Base-by-base conservation (phyloP, 495 filamentous ascomycete species). In the Bombardia bombarda region DNA sequence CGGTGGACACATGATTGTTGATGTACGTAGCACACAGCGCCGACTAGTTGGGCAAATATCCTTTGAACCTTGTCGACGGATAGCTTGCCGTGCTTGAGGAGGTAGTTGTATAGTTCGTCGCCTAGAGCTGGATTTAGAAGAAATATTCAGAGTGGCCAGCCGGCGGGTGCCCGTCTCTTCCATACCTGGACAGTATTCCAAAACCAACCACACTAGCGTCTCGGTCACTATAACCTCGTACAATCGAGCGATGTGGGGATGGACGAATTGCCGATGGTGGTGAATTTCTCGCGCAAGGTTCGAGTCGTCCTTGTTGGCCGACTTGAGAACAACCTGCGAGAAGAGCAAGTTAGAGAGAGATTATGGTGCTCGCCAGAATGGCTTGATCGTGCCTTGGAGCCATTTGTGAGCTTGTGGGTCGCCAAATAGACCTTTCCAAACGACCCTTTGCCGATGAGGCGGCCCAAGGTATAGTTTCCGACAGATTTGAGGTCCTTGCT, bases 211-310 rank as follows among this genome's bases (percentile, higher is more conserved):
- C 22, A 98, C 92, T 58, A 97, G 61, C 9, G 69, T 80, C 63
- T 98, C 92, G 7, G 92, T 98, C 25, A 97, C 89, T 43, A 97
- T 90, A 38, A 98, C 90, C 66, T 98, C 92, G 69, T 98, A 97
- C 10, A 98, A 70, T 9, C 92, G 78, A 19, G 92, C 90, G 58
- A 98, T 98, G 68, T 98, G 92, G 21, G 92, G 92, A 60, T 98
- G 92, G 46, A 95, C 72, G 62, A 98, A 95, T 67, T 98, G 92
- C 51, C 92, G 84, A 60, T 98, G 92, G 57, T 98, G 92, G 58
- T 98, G 92, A 50, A 98, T 97, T 60, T 98, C 92, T 44, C 92
- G 84, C 28, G 90, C 89, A 30, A 98, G 82, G 60, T 97, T 97
- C 23, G 86, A 77, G 58, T 98, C 92, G 52, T 90, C 84, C 65